phyloP scores from a whole-genome alignment of 371 early-diverging fungal species.

The Mortierella sp. region DNA sequence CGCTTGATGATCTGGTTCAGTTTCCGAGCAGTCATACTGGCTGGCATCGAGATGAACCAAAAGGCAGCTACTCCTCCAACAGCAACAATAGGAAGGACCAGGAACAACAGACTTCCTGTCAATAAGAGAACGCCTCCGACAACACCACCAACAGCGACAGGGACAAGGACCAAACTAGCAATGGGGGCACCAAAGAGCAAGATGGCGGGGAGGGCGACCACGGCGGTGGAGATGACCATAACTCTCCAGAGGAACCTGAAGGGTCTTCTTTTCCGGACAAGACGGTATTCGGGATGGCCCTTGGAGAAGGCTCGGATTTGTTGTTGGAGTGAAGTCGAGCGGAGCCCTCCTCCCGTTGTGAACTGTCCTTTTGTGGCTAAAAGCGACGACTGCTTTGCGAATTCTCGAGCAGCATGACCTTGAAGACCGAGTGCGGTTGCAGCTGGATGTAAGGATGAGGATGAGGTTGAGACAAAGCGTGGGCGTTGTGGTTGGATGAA shows the following conservation, averaged over 20 bases:
- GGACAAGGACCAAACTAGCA: slow-evolving; percentile 23
- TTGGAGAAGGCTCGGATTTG: slow-evolving; percentile 4
- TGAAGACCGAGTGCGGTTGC: slow-evolving; percentile 1
- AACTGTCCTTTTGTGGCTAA: not conserved
- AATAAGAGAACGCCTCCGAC: slow-evolving; percentile 32
- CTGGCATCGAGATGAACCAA: slow-evolving; percentile 35
- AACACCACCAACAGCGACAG: slow-evolving; percentile 32
- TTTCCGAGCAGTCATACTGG: slow-evolving; percentile 16
- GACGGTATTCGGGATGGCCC: not conserved
- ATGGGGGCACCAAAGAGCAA: slow-evolving; percentile 37
- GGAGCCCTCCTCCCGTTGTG: not conserved
- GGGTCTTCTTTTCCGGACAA: slow-evolving; percentile 10
- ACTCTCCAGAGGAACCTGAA: slow-evolving; percentile 25
- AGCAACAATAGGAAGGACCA: slow-evolving; percentile 29
- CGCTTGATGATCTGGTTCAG: slow-evolving; percentile 41
- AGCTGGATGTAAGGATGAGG: not conserved
- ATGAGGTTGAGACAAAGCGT: slow-evolving; percentile 7
- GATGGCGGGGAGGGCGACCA: slow-evolving; percentile 36
- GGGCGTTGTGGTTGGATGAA: not conserved
- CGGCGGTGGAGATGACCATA: slow-evolving; percentile 23
- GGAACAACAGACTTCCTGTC: slow-evolving; percentile 34
- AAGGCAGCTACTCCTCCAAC: slow-evolving; percentile 32
- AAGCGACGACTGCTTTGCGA: slow-evolving; percentile 13
- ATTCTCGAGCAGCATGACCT: slow-evolving; percentile 18
- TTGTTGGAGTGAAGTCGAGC: slow-evolving; percentile 9